Evolutionary conservation across 805 yeast species (phyloP), one percentile per base, ranked within the genome.

Genomic region (Ogataea paradorogensis): DNA sequence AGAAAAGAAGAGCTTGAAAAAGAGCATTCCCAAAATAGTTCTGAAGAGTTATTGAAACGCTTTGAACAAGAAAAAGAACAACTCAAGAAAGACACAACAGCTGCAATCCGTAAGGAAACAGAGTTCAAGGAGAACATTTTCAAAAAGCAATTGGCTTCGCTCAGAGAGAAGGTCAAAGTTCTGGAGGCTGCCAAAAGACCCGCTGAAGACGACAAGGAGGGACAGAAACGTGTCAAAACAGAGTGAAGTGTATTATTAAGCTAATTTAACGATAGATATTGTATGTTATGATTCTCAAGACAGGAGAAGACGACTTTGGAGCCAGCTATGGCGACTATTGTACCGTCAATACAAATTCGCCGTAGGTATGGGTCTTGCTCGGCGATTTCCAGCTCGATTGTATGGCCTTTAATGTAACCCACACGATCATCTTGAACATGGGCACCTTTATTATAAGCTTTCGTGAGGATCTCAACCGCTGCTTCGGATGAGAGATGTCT

Each of bases 341-440:
- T 62, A 0, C 93, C 93, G 58, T 84, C 93, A 9, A 84, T 53
- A 52, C 91, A 84, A 56, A 82, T 70, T 24, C 88, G 62, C 45
- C 74, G 62, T n/a, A 64, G 52, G 9, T 51, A 53, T 8, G 52
- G 55, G 29, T 66, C 70, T 1, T 55, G 40, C 7, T 72, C 52
- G 21, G 45, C 34, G 8, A 56, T 11, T 3, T 21, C 28, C 9
- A 65, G 38, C 31, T 13, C 50, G 27, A 48, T 48, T 22, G 18
- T 33, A 11, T 42, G 39, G 5, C 41, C 46, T 21, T 53, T 43
- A 18, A 58, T 41, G 54, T 84, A 83, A 5, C 51, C 50, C 5
- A 82, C 87, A 16, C 65, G 56, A 0, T 59, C 53, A 52, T 78
- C 74, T 1, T 61, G 33, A 1, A 78, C 55, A 53, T 84, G 91